phyloP scores from a whole-genome alignment of 2,329 filamentous ascomycete species.

The Colletotrichum simmondsii region DNA sequence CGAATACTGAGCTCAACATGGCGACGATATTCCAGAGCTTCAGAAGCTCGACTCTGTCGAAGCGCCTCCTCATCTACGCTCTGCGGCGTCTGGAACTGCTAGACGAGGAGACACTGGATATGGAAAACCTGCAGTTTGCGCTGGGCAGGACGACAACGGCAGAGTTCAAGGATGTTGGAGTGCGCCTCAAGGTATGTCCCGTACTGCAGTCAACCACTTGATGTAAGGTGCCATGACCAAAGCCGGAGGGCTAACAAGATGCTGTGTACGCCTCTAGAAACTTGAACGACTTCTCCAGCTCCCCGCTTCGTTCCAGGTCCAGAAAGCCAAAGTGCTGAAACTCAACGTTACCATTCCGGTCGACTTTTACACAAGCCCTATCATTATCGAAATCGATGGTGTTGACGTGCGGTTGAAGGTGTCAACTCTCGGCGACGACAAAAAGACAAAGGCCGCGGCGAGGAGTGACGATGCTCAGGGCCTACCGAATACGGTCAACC shows the following conservation, averaged over 20 bases:
- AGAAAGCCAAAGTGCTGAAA: slow-evolving; percentile 78
- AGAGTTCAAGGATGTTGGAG: slow-evolving; percentile 86
- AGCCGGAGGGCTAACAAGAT: not conserved
- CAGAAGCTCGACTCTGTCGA: slow-evolving; percentile 80
- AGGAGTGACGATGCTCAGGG: slow-evolving; percentile 42
- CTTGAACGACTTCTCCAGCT: slow-evolving; percentile 79
- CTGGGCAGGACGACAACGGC: slow-evolving; percentile 85
- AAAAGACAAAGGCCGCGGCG: slow-evolving; percentile 38
- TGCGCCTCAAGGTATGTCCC: slow-evolving; percentile 77
- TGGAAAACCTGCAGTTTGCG: slow-evolving; percentile 86
- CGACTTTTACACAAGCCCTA: slow-evolving; percentile 87
- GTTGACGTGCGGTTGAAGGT: slow-evolving; percentile 77
- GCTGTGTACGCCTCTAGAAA: slow-evolving; percentile 68
- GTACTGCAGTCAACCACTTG: not conserved
- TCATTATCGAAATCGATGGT: slow-evolving; percentile 83
- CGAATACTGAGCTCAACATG: slow-evolving; percentile 60
- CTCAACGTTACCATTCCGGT: slow-evolving; percentile 87
- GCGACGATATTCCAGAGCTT: slow-evolving; percentile 77
- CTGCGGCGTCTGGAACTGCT: slow-evolving; percentile 86
- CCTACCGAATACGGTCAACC: slow-evolving; percentile 76
- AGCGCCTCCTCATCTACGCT: slow-evolving; percentile 87
- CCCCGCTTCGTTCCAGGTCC: slow-evolving; percentile 76
- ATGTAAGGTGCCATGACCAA: not conserved
- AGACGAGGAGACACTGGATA: slow-evolving; percentile 86
- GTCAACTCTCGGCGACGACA: slow-evolving; percentile 45